A percentile compares a stretch with the other conserved stretches of the same genome.
Conservation (phyloP, 768 basidiomycete genomes). For the Lyophyllum atratum region DNA sequence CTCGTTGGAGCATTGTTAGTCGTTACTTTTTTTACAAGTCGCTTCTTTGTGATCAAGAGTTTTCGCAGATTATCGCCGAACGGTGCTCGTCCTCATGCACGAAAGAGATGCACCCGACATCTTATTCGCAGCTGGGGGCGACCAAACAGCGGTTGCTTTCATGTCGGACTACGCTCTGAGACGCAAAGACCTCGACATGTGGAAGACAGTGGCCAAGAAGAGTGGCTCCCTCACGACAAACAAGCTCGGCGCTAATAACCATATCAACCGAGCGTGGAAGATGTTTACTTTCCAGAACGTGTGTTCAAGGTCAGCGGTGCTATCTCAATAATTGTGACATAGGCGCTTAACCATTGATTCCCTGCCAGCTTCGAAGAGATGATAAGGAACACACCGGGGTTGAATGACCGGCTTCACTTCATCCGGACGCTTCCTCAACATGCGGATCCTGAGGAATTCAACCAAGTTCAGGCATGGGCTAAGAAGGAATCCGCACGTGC, state of each 20-base stretch:
- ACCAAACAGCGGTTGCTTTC: constrained; percentile 11
- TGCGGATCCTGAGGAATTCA: constrained; percentile 9
- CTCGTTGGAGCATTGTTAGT: constrained; percentile 31
- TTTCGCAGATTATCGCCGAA: constrained; percentile 8
- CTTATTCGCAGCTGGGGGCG: background rate
- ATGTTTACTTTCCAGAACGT: constrained; percentile 25
- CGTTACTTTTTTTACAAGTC: background rate
- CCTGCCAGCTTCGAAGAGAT: constrained; percentile 22
- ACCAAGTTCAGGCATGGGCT: constrained; percentile 19
- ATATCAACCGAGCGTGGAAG: constrained; percentile 21
- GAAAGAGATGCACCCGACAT: background rate
- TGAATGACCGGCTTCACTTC: constrained; percentile 23
- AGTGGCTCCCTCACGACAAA: constrained; percentile 11
- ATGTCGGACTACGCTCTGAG: constrained; percentile 25
- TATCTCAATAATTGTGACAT: background rate
- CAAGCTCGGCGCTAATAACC: constrained; percentile 10
- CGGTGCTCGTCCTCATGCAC: constrained; percentile 11
- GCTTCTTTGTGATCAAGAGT: background rate
- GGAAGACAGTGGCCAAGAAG: constrained; percentile 24
- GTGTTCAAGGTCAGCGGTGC: constrained; percentile 18
- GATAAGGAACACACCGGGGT: constrained; percentile 6
- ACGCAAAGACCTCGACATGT: constrained; percentile 28
- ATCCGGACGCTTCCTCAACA: constrained; percentile 17
- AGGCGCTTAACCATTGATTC: background rate
- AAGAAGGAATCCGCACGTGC: constrained; percentile 18